These are phyloP conservation scores for Cladosporium sp. DNA, from an alignment of 2,329 filamentous ascomycete species.

Conservation along the genomic window DNA sequence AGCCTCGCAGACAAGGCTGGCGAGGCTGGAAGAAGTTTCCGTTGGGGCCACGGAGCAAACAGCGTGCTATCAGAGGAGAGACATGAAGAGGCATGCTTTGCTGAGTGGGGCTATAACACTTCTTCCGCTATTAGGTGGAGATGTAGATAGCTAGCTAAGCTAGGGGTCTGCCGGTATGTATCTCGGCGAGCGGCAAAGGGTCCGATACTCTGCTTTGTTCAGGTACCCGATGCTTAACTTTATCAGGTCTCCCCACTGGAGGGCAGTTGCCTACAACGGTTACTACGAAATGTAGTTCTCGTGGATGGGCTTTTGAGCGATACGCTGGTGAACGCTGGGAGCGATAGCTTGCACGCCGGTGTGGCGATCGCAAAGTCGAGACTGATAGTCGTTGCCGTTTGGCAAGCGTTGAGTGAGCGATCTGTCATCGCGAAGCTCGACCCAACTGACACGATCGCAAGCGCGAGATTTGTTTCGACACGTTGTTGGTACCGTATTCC, in stretches of 20 bases:
- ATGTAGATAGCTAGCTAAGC: background rate
- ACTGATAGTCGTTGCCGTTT: background rate
- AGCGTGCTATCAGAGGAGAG: background rate
- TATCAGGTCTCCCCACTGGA: background rate
- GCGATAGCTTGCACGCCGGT: background rate
- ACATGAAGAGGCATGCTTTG: slow-evolving; percentile 12
- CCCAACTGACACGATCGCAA: no score
- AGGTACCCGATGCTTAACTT: background rate
- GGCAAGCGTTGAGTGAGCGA: background rate
- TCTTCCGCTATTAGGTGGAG: background rate
- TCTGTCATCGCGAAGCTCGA: background rate
- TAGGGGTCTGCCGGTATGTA: background rate
- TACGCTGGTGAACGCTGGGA: background rate
- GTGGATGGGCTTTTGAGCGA: background rate
- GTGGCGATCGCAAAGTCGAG: background rate
- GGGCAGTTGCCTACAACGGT: slow-evolving; percentile 4
- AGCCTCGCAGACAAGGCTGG: background rate
- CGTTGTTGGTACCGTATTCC: no score
- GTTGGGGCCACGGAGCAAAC: background rate
- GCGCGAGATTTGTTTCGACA: no score
- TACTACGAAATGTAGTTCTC: background rate
- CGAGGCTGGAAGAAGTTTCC: background rate
- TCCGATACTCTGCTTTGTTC: background rate
- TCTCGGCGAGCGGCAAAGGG: background rate
- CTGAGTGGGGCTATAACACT: background rate